phyloP scores from a whole-genome alignment of 2,329 filamentous ascomycete genomes.

The Alternaria postmessia region DNA sequence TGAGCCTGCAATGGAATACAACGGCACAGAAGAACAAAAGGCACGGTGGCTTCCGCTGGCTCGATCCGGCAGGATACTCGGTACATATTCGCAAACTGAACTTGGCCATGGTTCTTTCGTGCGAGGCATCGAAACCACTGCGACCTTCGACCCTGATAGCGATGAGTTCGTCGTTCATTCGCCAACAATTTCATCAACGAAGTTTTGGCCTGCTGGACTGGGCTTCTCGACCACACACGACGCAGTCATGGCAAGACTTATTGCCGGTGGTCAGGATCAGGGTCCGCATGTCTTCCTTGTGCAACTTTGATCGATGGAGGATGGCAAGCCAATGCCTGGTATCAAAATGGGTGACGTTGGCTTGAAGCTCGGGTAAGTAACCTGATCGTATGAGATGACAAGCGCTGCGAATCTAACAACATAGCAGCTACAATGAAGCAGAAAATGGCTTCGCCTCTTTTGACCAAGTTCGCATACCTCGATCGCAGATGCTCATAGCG shows the following conservation, averaged over 20 bases:
- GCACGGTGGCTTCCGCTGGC: constrained; percentile 50
- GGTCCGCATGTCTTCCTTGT: constrained; percentile 61
- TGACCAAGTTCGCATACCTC: constrained; percentile 55
- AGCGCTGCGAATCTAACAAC: constrained; percentile 28
- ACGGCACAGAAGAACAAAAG: constrained; percentile 53
- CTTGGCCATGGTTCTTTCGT: constrained; percentile 62
- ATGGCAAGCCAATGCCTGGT: constrained; percentile 56
- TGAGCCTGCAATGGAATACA: constrained; percentile 48
- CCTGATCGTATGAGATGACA: background rate
- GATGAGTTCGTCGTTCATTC: constrained; percentile 59
- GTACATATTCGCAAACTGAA: constrained; percentile 59
- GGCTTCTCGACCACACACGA: constrained; percentile 28
- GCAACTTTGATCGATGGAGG: constrained; percentile 54
- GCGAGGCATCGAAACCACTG: constrained; percentile 57
- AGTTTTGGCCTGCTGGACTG: constrained; percentile 29
- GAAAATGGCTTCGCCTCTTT: constrained; percentile 62
- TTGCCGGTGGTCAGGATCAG: constrained; percentile 48
- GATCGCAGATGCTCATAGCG: constrained; percentile 57
- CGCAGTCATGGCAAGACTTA: constrained; percentile 59
- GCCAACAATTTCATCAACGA: constrained; percentile 51
- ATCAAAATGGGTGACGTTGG: constrained; percentile 61
- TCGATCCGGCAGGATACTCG: constrained; percentile 53
- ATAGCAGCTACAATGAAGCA: constrained; percentile 54
- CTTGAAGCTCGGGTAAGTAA: constrained; percentile 48
- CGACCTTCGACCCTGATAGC: constrained; percentile 53